These are phyloP conservation scores for Lipomyces spencermartinsiae DNA, from an alignment of 805 yeast genomes.

Conservation along the genomic window DNA sequence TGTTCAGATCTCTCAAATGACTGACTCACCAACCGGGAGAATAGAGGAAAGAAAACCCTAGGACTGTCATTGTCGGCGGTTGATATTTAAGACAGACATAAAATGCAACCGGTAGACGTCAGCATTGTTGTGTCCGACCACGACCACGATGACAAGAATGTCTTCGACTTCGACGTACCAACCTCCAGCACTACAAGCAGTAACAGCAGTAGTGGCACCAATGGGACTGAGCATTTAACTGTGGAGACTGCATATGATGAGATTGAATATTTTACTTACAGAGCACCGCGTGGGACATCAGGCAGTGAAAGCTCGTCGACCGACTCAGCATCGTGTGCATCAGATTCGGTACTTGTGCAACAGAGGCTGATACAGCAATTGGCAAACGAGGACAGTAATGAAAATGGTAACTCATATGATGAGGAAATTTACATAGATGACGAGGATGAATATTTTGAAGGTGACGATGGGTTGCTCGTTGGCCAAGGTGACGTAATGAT, in stretches of 20 bases:
- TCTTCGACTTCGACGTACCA: background rate
- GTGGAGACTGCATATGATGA: background rate
- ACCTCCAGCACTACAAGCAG: background rate
- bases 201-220: constrained; percentile 1
- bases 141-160: background rate
- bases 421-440: constrained; percentile 11
- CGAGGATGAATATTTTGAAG: constrained; percentile 20
- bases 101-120: constrained; percentile 6
- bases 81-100: background rate
- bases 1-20: background rate
- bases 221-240: background rate
- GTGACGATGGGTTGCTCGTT: background rate
- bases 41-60: background rate
- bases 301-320: background rate
- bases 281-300: background rate
- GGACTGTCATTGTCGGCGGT: background rate
- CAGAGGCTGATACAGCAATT: background rate
- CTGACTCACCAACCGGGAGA: background rate
- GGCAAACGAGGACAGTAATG: constrained; percentile 12
- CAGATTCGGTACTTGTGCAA: background rate
- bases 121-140: constrained; percentile 23
- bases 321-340: background rate
- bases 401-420: constrained; percentile 9
- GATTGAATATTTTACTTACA: background rate
- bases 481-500: background rate